Evolutionary conservation across 805 yeast genomes (phyloP).

Genomic region (Kazachstania africana): DNA sequence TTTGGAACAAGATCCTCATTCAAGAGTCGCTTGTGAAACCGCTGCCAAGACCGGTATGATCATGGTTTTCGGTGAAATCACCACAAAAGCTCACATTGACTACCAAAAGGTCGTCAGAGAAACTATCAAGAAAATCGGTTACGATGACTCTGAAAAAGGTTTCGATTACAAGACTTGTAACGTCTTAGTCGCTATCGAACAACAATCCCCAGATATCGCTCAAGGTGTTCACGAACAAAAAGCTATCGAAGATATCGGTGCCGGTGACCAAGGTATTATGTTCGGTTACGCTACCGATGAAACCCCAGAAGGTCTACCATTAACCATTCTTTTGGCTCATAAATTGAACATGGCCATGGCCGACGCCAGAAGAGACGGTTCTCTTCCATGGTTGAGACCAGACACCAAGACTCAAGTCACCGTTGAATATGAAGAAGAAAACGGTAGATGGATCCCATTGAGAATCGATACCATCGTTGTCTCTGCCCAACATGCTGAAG

Average conservation of each 20-base stretch:
- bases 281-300: constrained; percentile 99
- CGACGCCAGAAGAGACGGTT: constrained; percentile 92
- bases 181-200: constrained; percentile 97
- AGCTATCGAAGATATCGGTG: constrained; percentile 96
- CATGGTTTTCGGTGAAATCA: constrained; percentile 98
- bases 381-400: constrained; percentile 94
- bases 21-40: constrained; percentile 98
- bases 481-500: constrained; percentile 96
- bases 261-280: constrained; percentile 99
- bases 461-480: constrained; percentile 97
- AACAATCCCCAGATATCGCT: constrained; percentile 98
- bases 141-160: constrained; percentile 91
- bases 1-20: constrained; percentile 86
- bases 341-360: constrained; percentile 95
- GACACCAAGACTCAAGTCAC: constrained; percentile 99
- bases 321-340: constrained; percentile 89
- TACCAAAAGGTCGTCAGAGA: constrained; percentile 97
- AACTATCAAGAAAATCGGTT: constrained; percentile 96
- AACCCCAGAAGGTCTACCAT: constrained; percentile 94
- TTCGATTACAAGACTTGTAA: constrained; percentile 99
- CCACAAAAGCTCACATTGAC: constrained; percentile 91
- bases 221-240: constrained; percentile 96
- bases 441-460: constrained; percentile 89
- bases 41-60: constrained; percentile 99
- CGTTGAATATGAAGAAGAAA: constrained; percentile 85